These are phyloP conservation scores for Chaetomium tenue DNA, from an alignment of 495 filamentous ascomycete species.

Conservation along the genomic window DNA sequence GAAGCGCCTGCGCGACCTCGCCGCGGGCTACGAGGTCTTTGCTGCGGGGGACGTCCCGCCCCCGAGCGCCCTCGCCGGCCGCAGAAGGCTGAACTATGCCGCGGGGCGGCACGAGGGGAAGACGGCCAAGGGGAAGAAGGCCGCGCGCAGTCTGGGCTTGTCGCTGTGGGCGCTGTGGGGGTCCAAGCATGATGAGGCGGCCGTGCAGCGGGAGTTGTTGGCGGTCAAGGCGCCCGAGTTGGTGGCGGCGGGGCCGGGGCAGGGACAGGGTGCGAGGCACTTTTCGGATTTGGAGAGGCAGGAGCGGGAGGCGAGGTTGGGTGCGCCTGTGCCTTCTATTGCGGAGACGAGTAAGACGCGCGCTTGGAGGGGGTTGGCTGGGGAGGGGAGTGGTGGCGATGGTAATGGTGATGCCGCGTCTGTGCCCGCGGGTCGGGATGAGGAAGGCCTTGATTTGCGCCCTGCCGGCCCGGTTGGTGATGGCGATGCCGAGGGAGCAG, in stretches of 20 bases:
- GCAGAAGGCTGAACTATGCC: constrained; percentile 40
- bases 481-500: neutral
- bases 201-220: constrained; percentile 53
- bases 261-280: constrained; percentile 43
- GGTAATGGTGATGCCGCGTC: neutral
- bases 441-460: constrained; percentile 27
- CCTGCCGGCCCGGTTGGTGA: constrained; percentile 17
- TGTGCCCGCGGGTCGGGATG: constrained; percentile 28
- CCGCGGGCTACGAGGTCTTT: constrained; percentile 61
- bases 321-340: neutral
- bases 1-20: constrained; percentile 66
- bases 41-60: constrained; percentile 72
- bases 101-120: neutral
- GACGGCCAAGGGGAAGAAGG: constrained; percentile 45
- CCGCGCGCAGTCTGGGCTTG: constrained; percentile 68
- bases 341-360: constrained; percentile 1
- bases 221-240: constrained; percentile 34
- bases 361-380: constrained; percentile 42
- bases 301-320: constrained; percentile 22
- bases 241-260: constrained; percentile 28
- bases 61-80: constrained; percentile 74
- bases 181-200: constrained; percentile 78
- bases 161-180: constrained; percentile 82
- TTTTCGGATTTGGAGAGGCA: constrained; percentile 39
- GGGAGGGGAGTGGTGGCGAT: constrained; percentile 26